A percentile compares a stretch with the other conserved stretches of the same genome.
Conservation (phyloP, 371 early-diverging fungal species). For the Rhizomucor pusillus region DNA sequence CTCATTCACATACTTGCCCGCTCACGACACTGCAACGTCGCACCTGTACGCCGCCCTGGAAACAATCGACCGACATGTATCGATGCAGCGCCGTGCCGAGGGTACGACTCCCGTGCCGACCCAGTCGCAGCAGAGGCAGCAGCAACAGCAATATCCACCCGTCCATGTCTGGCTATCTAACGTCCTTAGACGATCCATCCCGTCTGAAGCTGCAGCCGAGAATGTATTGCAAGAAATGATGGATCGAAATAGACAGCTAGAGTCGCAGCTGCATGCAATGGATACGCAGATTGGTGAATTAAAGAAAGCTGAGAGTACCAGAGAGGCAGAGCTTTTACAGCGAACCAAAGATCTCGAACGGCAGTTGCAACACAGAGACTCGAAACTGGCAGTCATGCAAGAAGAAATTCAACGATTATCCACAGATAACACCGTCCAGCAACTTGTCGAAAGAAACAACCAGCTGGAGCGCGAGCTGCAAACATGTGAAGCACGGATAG, state of each 20-base stretch:
- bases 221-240: no score
- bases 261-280: no score
- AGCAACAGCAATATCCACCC: not conserved
- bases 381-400: not conserved
- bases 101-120: not conserved
- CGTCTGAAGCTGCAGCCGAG: no score
- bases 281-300: no score
- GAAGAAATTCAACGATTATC: not conserved
- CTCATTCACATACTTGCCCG: not conserved
- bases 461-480: not conserved
- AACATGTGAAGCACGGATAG: not conserved
- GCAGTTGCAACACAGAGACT: no score
- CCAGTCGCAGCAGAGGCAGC: not conserved
- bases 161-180: no score
- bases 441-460: not conserved
- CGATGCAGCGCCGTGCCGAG: no score
- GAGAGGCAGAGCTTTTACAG: not conserved
- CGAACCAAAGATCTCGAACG: not conserved
- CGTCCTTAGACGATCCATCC: no score
- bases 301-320: not conserved
- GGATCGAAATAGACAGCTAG: no score
- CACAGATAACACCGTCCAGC: not conserved
- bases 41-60: no score
- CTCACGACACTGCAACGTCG: no score
- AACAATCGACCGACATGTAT: not conserved